Evolutionary conservation across 2,329 filamentous ascomycete genomes (phyloP).

Genomic region (Diplodia corticola): DNA sequence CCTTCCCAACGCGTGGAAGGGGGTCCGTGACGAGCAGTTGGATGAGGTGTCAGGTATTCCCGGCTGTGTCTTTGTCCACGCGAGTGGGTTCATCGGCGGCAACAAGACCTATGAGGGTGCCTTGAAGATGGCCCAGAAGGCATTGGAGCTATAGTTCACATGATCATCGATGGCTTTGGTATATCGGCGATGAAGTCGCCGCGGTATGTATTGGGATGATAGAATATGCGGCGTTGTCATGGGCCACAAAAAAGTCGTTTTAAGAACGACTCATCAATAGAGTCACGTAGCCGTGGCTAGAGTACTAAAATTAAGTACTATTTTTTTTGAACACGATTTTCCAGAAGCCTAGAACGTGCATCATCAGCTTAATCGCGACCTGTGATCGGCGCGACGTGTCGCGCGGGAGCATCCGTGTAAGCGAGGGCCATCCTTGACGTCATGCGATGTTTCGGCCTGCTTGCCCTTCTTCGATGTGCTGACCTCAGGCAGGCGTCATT

Average conservation of each 20-base stretch:
- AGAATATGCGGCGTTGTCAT: background rate
- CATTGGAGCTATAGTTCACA: constrained; percentile 35
- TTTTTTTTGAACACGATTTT: constrained; percentile 2
- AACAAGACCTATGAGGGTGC: constrained; percentile 90
- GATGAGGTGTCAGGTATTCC: constrained; percentile 68
- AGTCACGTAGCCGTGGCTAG: constrained; percentile 1
- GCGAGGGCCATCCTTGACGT: constrained; percentile 13
- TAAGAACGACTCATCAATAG: background rate
- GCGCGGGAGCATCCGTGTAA: constrained; percentile 12
- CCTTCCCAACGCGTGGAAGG: constrained; percentile 87
- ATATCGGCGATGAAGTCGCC: background rate
- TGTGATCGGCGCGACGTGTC: constrained; percentile 14
- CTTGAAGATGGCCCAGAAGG: constrained; percentile 79
- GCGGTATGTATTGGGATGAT: background rate
- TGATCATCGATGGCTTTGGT: background rate
- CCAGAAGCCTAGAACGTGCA: constrained; percentile 7
- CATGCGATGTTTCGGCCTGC: background rate
- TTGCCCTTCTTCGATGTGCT: background rate
- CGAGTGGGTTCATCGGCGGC: constrained; percentile 92
- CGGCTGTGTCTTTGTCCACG: constrained; percentile 90
- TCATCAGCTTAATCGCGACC: background rate
- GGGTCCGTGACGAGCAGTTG: constrained; percentile 81
- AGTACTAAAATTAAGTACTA: constrained; percentile 2
- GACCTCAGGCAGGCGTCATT: background rate
- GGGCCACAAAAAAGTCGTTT: background rate